Percentiles rank a stretch among this genome's conserved stretches.
Evolutionary conservation across 768 basidiomycete species (phyloP).

Genomic region (Calocybe gangraenosa): DNA sequence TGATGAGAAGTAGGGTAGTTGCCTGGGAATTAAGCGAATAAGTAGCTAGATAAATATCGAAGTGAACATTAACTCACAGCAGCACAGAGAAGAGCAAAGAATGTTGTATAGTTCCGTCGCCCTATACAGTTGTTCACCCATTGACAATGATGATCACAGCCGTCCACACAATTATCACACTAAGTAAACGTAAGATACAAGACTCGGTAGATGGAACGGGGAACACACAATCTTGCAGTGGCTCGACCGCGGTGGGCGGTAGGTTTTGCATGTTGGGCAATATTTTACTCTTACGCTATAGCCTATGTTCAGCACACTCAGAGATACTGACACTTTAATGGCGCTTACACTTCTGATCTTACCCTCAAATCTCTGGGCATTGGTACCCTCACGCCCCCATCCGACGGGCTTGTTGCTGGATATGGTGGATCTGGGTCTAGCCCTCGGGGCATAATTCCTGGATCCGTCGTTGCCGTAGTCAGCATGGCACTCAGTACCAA

Average conservation of each 20-base stretch:
- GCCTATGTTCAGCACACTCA: slow-evolving; percentile 6
- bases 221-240: slow-evolving; percentile 87
- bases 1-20: slow-evolving; percentile 68
- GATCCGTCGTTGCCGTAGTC: slow-evolving; percentile 74
- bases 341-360: slow-evolving; percentile 66
- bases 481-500: slow-evolving; percentile 75
- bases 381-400: slow-evolving; percentile 58
- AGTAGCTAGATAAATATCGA: too few species aligned
- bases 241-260: slow-evolving; percentile 89
- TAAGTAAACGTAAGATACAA: slow-evolving; percentile 22
- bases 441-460: slow-evolving; percentile 86
- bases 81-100: slow-evolving; percentile 78
- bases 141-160: slow-evolving; percentile 89
- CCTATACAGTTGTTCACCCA: slow-evolving; percentile 97
- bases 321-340: background rate
- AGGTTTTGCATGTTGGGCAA: slow-evolving; percentile 89
- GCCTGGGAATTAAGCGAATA: slow-evolving; percentile 38
- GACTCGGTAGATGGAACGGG: background rate
- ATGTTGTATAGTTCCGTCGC: slow-evolving; percentile 91
- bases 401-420: slow-evolving; percentile 56
- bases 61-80: slow-evolving; percentile 72
- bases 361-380: slow-evolving; percentile 82
- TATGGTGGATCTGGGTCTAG: slow-evolving; percentile 85
- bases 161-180: slow-evolving; percentile 98
- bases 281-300: slow-evolving; percentile 86